Conservation (phyloP, 345 rosid species). For the Linum trigynum region DNA sequence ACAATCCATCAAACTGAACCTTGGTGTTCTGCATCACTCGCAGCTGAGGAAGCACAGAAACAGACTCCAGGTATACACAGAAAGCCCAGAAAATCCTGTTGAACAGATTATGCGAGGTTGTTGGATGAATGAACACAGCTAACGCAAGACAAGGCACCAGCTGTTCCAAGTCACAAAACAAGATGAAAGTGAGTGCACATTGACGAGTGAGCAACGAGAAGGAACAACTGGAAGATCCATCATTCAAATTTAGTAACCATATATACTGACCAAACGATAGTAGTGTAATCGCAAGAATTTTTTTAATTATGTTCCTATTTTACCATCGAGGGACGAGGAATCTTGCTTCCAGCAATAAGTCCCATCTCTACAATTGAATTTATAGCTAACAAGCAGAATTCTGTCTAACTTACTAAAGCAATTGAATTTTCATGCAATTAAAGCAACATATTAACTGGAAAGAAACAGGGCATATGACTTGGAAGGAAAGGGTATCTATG, state of each 20-base stretch:
- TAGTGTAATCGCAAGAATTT: no score
- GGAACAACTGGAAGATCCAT: background rate
- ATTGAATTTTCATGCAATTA: background rate
- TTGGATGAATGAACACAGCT: slow-evolving; percentile 82
- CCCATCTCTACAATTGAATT: no score
- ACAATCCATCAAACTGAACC: slow-evolving; percentile 28
- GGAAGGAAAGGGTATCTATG: background rate
- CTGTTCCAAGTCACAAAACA: slow-evolving; percentile 35
- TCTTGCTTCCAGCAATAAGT: no score
- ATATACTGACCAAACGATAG: background rate
- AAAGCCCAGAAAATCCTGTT: slow-evolving; percentile 91
- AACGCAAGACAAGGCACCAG: slow-evolving; percentile 67
- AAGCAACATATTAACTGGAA: background rate
- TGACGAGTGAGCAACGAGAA: background rate
- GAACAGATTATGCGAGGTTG: slow-evolving; percentile 75
- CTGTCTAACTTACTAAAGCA: background rate
- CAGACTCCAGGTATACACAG: slow-evolving; percentile 93
- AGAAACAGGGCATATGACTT: background rate
- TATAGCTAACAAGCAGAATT: background rate
- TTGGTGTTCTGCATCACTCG: slow-evolving; percentile 99
- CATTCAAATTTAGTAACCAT: background rate
- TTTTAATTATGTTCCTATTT: no score
- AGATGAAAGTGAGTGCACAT: background rate
- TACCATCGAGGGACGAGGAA: no score
- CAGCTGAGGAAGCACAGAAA: slow-evolving; percentile 88